Evolutionary conservation across 73 alveolate genomes (phyloP), one percentile per base, ranked within the genome.

Genomic region (Blepharisma japonicum): DNA sequence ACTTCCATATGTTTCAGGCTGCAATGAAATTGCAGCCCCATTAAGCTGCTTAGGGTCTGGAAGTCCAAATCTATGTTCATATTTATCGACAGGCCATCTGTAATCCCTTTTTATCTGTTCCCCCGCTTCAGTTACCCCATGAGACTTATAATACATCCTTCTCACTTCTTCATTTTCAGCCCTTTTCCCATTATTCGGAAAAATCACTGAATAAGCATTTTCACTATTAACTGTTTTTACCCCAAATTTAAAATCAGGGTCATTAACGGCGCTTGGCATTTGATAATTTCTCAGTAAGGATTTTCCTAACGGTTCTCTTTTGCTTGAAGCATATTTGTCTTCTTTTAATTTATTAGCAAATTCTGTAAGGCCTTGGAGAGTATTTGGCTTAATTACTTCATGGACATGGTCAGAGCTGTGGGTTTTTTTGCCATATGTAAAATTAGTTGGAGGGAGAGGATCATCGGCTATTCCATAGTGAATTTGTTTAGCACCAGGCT

Each of bases 401-500:
- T 78, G 88, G 45, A 90, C 98, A 61, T 90, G 92, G 48, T 92
- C 96, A 18, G 90, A 70, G 0, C 74, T 80, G 71, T 79, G 53
- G 66, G 98, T 89, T 55, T 82, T 71, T 81, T 84, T 89, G 49
- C 98, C 98, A 78, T 78, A 91, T 46, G 80, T 68, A 0, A 74
- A 71, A 50, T 61, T 84, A 54, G 56, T 91, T 11, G 82, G 67
- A 55, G 77, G 86, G 47, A 82, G 77, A 49, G 86, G 92, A 50
- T 86, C 98, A 71, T 89, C 89, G 8, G 77, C 93, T 45, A 89
- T 49, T 6, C 98, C 98, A 50, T 91, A 91, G 71, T 92, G 98
- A 9, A 78, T 70, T 68, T 92, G 90, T 71, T 87, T 92, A 23
- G 77, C 67, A 6, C 98, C 98, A 6, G 95, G 94, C 83, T 88